Evolutionary conservation across 306 rosid genomes (phyloP), one percentile per base, ranked within the genome.

Genomic region (Corylus heterophylla): DNA sequence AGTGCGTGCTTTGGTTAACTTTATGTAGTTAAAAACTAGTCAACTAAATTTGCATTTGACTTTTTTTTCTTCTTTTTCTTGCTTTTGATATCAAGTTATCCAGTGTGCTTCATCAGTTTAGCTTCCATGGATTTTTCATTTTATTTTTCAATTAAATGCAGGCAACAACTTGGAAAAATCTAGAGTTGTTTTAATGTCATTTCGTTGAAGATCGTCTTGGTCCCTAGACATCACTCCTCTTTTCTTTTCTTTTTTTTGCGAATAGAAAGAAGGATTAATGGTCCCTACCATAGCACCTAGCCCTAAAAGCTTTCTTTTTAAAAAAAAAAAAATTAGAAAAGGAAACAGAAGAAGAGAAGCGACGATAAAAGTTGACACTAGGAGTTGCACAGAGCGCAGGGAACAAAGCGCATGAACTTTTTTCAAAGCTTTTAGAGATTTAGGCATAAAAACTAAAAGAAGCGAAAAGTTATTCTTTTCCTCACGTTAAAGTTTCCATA

Each of bases 381-480:
- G 25, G 50, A 71, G 48, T 71, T 81, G 88, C 88, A 88, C 12
- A 78, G 80, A 75, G 75, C 73, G 70, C 47, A 80, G 87, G 87
- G 83, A 77, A 84, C 90, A 89, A 88, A 85, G 88, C 76, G 86
- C 82, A 87, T 73, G 79, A 73, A 87, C 89, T 85, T 89, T 92
- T 88, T 74, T 78, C 79, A 70, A 81, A 77, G 89, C 80, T 74
- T 77, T 20, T 42, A 42, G 71, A 66, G 71, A 66, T 73, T 79
- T 37, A 49, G 74, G 42, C 52, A 56, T 70, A 31, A 69, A 39
- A 55, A 67, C 68, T 63, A 55, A 76, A 69, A 74, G n/a, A 59
- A 3, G 74, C 47, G 3, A 29, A 80, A 83, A 79, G 87, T 78
- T 80, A 71, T 74, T 73, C 76, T 82, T 70, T 55, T 76, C 79